Base-by-base conservation (phyloP, 139 green algal genomes). In the Tetratostichococcus sp. region DNA sequence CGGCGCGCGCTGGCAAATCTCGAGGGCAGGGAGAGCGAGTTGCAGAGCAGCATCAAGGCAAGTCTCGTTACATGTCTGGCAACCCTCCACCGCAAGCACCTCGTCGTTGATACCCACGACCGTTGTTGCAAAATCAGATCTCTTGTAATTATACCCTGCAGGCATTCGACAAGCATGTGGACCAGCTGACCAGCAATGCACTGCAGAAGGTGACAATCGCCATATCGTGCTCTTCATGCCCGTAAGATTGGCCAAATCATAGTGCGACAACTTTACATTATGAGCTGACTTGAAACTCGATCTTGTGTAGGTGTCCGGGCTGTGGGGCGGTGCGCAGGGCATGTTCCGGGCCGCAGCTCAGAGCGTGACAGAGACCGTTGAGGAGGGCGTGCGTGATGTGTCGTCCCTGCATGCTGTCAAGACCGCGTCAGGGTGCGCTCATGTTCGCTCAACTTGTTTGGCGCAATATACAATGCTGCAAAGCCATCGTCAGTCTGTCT, bases 1-100 rank as follows among this genome's bases (percentile, higher is more conserved):
- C 50, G 30, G 57, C 30, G 17, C 3, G 73, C 77, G 42, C 73
- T 82, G 57, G 72, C 77, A 0, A 39, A 74, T 30, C 31, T 82
- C 35, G 58, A 68, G 19, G 72, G 66, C 28, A 69, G 76, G 30
- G 76, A 80, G 0, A 26, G 22, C 59, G 11, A 62, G 50, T 26
- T 62, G 50, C 17, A 62, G 19, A 23, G 2, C 19, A 17, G 50
- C 17, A 4, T 62, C 14, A 62, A 26, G 50, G 50, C 26, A 17
- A n/a, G n/a, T n/a, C n/a, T n/a, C n/a, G n/a, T n/a, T n/a, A n/a
- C n/a, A n/a, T n/a, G n/a, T n/a, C n/a, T n/a, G n/a, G n/a, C n/a
- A n/a, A n/a, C n/a, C n/a, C n/a, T n/a, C n/a, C n/a, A n/a, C n/a
- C n/a, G n/a, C n/a, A n/a, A n/a, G n/a, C n/a, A n/a, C n/a, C n/a